Evolutionary conservation across 2,329 filamentous ascomycete species (phyloP).

Genomic region (Aspergillus fumigatiaffinis): DNA sequence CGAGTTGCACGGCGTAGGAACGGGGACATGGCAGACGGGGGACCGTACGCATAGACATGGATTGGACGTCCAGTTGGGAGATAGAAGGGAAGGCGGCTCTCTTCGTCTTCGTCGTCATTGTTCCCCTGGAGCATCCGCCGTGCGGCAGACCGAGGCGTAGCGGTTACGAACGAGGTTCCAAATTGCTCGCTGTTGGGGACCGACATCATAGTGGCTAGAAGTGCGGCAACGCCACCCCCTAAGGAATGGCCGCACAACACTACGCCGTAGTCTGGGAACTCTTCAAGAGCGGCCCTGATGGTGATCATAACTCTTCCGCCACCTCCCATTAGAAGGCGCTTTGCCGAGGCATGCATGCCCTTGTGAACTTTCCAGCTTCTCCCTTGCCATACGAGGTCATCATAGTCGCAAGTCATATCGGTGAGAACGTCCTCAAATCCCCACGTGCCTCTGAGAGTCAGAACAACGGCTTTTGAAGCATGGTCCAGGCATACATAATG

Average conservation of each 20-base stretch:
- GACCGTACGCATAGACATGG: constrained; percentile 75
- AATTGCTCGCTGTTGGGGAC: constrained; percentile 51
- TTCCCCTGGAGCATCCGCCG: constrained; percentile 38
- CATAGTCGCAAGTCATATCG: constrained; percentile 71
- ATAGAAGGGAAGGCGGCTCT: constrained; percentile 34
- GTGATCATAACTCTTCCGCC: constrained; percentile 65
- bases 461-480: constrained; percentile 65
- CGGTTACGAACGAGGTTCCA: constrained; percentile 61
- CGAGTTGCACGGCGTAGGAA: constrained; percentile 66
- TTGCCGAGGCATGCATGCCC: constrained; percentile 68
- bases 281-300: constrained; percentile 61
- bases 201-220: constrained; percentile 68
- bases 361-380: constrained; percentile 68
- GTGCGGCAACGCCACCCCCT: constrained; percentile 65
- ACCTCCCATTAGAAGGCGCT: constrained; percentile 62
- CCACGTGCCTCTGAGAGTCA: constrained; percentile 68
- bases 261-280: constrained; percentile 66
- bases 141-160: constrained; percentile 36
- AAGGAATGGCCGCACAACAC: constrained; percentile 67
- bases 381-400: constrained; percentile 57
- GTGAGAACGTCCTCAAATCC: constrained; percentile 71
- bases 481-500: constrained; percentile 71
- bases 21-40: constrained; percentile 68
- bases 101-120: constrained; percentile 14
- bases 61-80: constrained; percentile 67